Conservation (phyloP, 768 basidiomycete genomes). For the Rossbeevera mucosa region DNA sequence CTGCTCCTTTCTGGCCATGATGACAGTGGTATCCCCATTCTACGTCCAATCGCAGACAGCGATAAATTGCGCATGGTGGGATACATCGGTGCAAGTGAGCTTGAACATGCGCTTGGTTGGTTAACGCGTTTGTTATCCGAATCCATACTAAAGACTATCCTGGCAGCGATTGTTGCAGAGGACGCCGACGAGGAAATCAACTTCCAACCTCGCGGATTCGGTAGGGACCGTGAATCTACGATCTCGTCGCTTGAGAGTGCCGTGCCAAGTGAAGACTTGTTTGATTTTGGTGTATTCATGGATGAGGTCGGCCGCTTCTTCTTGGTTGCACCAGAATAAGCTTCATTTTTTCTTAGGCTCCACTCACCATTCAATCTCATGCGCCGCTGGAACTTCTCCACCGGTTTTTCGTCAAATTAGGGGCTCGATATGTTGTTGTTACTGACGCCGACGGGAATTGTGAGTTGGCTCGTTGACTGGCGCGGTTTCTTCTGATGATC, state of each 20-base stretch:
- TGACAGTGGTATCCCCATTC: constrained; percentile 84
- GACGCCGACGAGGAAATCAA: constrained; percentile 61
- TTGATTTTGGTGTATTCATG: constrained; percentile 87
- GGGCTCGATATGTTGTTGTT: constrained; percentile 85
- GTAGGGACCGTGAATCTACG: constrained; percentile 38
- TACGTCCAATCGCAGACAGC: constrained; percentile 45
- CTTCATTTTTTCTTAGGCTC: constrained; percentile 51
- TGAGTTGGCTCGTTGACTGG: constrained; percentile 34
- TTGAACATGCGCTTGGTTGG: constrained; percentile 88
- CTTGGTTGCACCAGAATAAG: neutral
- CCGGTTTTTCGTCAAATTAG: constrained; percentile 91
- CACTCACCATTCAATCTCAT: constrained; percentile 76
- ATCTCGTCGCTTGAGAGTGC: constrained; percentile 51
- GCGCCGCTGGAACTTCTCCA: constrained; percentile 91
- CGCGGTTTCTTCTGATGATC: neutral
- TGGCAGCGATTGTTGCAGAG: constrained; percentile 70
- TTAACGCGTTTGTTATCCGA: constrained; percentile 9
- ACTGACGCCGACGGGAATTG: constrained; percentile 80
- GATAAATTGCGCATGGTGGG: constrained; percentile 69
- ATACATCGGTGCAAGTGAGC: constrained; percentile 87
- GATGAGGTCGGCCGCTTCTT: constrained; percentile 56
- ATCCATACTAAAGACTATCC: neutral
- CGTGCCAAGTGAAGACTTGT: constrained; percentile 42
- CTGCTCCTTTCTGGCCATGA: constrained; percentile 58
- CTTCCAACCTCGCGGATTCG: constrained; percentile 51